A percentile compares a stretch with the other conserved stretches of the same genome.
Conservation (phyloP, 768 basidiomycete species). For the Basidioascus undulatus region DNA sequence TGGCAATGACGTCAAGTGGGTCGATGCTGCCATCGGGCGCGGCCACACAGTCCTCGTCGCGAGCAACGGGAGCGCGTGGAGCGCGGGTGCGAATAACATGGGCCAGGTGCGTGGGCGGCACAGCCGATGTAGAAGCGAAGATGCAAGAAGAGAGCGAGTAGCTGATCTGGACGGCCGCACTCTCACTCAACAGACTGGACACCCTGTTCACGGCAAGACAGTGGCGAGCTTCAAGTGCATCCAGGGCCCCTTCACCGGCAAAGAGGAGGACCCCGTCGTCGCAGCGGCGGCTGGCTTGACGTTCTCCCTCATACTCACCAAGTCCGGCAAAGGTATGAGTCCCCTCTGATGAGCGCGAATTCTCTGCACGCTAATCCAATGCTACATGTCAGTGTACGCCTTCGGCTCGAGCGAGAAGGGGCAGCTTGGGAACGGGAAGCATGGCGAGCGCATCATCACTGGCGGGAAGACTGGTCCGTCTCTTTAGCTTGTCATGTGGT, state of each 20-base stretch:
- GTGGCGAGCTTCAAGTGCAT: constrained; percentile 40
- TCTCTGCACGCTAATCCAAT: too few relatives aligned
- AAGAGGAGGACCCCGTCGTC: constrained; percentile 32
- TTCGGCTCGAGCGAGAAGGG: constrained; percentile 84
- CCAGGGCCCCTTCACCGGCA: constrained; percentile 26
- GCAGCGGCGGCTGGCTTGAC: constrained; percentile 58
- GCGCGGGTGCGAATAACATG: constrained; percentile 49
- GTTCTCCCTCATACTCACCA: constrained; percentile 62
- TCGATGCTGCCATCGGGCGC: constrained; percentile 60
- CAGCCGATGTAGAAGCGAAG: too few relatives aligned
- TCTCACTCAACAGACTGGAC: constrained; percentile 26
- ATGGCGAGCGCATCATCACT: constrained; percentile 71
- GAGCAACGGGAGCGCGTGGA: constrained; percentile 60
- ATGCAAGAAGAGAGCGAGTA: too few relatives aligned
- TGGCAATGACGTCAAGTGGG: constrained; percentile 28
- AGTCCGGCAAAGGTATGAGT: constrained; percentile 60
- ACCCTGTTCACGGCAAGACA: constrained; percentile 34
- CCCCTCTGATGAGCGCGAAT: too few relatives aligned
- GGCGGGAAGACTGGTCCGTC: constrained; percentile 41
- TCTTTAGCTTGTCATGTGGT: too few relatives aligned
- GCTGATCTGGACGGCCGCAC: too few relatives aligned
- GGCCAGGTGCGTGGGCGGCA: constrained; percentile 50
- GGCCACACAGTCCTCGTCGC: constrained; percentile 63
- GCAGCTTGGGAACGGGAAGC: constrained; percentile 75
- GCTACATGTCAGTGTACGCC: constrained; percentile 46